A percentile compares a stretch with the other conserved stretches of the same genome.
These are phyloP conservation scores for Trifolium dubium DNA, from an alignment of 306 rosid species.

Conservation along the genomic window DNA sequence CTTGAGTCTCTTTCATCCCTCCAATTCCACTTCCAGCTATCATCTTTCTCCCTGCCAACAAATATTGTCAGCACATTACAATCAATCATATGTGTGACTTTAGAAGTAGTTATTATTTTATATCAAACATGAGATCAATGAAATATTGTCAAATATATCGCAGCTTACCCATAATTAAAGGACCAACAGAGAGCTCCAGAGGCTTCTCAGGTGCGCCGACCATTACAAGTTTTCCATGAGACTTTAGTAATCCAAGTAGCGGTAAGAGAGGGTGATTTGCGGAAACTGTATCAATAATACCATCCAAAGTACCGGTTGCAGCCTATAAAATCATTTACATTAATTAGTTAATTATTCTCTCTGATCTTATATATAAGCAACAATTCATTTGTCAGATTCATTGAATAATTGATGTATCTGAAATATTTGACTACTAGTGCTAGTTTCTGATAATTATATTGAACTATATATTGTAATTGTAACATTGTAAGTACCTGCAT, in stretches of 20 bases:
- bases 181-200: slow-evolving; percentile 41
- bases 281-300: slow-evolving; percentile 62
- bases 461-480: too few species aligned
- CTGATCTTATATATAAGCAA: too few species aligned
- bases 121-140: background rate
- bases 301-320: slow-evolving; percentile 52
- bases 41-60: slow-evolving; percentile 46
- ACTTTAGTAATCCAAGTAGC: slow-evolving; percentile 48
- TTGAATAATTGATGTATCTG: too few species aligned
- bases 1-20: slow-evolving; percentile 55
- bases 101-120: background rate
- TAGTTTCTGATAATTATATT: too few species aligned
- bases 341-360: background rate
- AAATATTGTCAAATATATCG: background rate
- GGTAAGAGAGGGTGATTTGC: slow-evolving; percentile 53
- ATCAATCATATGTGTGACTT: background rate
- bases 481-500: slow-evolving; percentile 43
- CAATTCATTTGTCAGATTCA: too few species aligned
- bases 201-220: slow-evolving; percentile 53
- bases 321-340: slow-evolving; percentile 28
- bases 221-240: slow-evolving; percentile 58
- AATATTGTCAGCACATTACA: background rate
- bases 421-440: too few species aligned
- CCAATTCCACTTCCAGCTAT: slow-evolving; percentile 47
- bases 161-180: slow-evolving; percentile 38